Base-by-base conservation (phyloP, 805 yeast genomes). In the Candida incommunis region DNA sequence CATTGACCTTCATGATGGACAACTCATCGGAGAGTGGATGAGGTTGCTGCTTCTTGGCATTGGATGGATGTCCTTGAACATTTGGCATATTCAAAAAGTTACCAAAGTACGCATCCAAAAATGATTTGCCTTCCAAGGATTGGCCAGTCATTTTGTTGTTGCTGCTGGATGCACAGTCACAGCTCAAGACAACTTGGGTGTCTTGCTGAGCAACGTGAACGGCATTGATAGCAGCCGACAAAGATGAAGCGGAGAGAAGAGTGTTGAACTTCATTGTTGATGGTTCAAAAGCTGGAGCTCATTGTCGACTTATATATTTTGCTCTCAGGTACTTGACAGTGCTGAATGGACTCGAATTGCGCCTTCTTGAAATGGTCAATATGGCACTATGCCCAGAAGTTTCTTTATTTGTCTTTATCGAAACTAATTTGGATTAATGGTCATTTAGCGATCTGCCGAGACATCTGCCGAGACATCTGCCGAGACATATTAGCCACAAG, bases 51-150 rank as follows among this genome's bases (percentile, higher is more conserved):
- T 31, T 31, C 37, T 31, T 31, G 37, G 37, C 37, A 16, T 31
- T 31, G 20, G 11, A 7, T 16, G 37, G 37, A 31, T 31, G 37
- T 7, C 37, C 37, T 16, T 31, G 37, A 13, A 31, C 37, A 31
- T 18, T 18, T 9, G 37, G 37, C 37, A 57, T 54, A 22, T 61
- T 64, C 37, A 64, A 43, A 42, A 65, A 61, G 21, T 58, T 53
- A 27, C 69, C 69, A 46, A 55, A 59, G 54, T 58, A 60, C 43
- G 51, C 54, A 44, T 65, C 69, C 43, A 64, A 48, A 48, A 65
- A 62, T 3, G 69, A 59, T n/a, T 31, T 31, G 13, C 37, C 37
- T n/a, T 31, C 37, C 37, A 31, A n/a, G 20, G 37, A 31, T 18
- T 31, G 37, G 7, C 37, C 37, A 9, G 18, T 13, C 37, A 31